Conservation (phyloP, 129 eudicot species). For the Deinandra increscens region DNA sequence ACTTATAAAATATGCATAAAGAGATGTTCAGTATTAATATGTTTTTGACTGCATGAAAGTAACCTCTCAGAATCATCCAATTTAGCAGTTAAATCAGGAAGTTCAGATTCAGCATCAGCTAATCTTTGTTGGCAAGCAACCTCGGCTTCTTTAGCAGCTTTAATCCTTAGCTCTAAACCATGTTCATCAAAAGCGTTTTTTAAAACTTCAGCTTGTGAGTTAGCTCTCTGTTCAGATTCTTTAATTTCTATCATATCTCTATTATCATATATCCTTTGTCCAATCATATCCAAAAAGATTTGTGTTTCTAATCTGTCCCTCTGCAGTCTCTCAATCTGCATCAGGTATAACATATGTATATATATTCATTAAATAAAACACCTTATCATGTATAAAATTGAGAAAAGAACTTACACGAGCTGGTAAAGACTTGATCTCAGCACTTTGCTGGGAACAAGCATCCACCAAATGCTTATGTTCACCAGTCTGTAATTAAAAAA, state of each 20-base stretch:
- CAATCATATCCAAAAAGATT: slow-evolving; percentile 74
- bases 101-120: slow-evolving; percentile 82
- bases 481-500: slow-evolving; percentile 52
- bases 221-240: slow-evolving; percentile 86
- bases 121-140: slow-evolving; percentile 84
- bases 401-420: slow-evolving; percentile 52
- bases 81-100: slow-evolving; percentile 71
- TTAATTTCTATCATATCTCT: slow-evolving; percentile 66
- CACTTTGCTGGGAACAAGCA: slow-evolving; percentile 55
- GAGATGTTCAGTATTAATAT: background rate
- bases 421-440: slow-evolving; percentile 61
- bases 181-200: slow-evolving; percentile 76
- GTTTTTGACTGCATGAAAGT: slow-evolving; percentile 17
- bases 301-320: slow-evolving; percentile 69
- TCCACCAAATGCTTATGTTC: slow-evolving; percentile 58
- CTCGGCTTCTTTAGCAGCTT: slow-evolving; percentile 96
- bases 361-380: background rate
- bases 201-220: slow-evolving; percentile 55
- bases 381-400: background rate
- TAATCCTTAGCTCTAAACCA: slow-evolving; percentile 77
- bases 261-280: slow-evolving; percentile 71
- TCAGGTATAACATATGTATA: slow-evolving; percentile 3
- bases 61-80: slow-evolving; percentile 86
- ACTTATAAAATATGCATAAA: background rate
- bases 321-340: slow-evolving; percentile 78